Evolutionary conservation across 2,329 filamentous ascomycete species (phyloP), one percentile per base, ranked within the genome.

Genomic region (Alternaria angustiovoidea): DNA sequence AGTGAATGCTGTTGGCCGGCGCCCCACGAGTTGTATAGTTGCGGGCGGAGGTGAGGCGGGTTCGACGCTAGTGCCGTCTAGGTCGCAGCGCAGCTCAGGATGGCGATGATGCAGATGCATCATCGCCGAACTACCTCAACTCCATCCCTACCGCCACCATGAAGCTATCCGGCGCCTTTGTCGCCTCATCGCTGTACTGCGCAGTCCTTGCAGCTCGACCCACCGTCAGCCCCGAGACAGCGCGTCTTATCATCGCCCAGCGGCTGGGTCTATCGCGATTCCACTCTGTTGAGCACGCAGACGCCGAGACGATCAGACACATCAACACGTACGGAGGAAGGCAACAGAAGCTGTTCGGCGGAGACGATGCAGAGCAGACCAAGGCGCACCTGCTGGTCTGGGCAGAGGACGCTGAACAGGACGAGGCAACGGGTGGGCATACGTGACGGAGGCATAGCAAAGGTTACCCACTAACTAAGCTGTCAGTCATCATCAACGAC

Each of bases 221-320:
- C 38, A 66, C 70, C 28, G 64, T 79, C 61, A 70, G 57, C 67
- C 79, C 82, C 16, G 77, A 81, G 55, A 80, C 80, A 39, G 82
- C 84, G 65, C 78, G 83, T 70, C 72, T 85, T 58, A 79, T 85
- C 49, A 69, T 86, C 60, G 83, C 84, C 51, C 81, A 84, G 71
- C 75, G 83, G 67, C 78, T 84, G 26, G 83, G 83, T 18, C 75
- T 85, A 34, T 81, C 83, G 54, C 78, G 80, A 54, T 85, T 80
- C 73, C 83, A 85, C 65, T 71, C 75, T 24, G 71, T 83, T 48
- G 75, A 79, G 58, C 65, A 79, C 59, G 65, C 75, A 28, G 76
- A 76, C 49, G 76, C 81, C 11, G 76, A 80, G 9, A 75, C 75
- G n/a, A 69, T 86, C 51, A 66, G 78, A 36, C 78, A 80, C 48